Base-by-base conservation (phyloP, 371 early-diverging fungal species). In the Circinella minor region DNA sequence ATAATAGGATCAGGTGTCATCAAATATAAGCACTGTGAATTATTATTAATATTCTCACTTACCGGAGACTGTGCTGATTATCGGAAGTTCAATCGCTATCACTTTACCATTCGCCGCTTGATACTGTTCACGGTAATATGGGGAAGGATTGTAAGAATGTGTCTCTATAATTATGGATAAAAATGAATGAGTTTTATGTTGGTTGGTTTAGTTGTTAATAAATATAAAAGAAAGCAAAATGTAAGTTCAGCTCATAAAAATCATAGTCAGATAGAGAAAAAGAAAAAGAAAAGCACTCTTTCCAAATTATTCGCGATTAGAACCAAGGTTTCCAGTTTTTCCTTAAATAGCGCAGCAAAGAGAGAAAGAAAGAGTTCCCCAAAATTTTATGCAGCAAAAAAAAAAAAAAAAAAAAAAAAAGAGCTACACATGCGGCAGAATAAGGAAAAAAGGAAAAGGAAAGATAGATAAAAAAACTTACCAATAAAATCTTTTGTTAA, bases 121-220 rank as follows among this genome's bases (percentile, higher is more conserved):
- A 61, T 72, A 88, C 75, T 89, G 89, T 36, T 81, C 86, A 62
- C 77, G 81, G 63, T 77, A 89, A 71, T 88, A 89, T 36, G 89
- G 89, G 49, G 89, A 89, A 1, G 82, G 81, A 36, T 77, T 85
- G 73, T 86, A 83, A 43, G 84, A 84, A 71, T 89, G 89, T 10
- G 88, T 81, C 36, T 89, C 89, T 89, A 80, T 13, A 38, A 20
- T 18, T 43, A 47, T 61, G 6, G 8, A 15, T 54, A 5, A 54
- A 54, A 6, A 15, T 54, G 1, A 13, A 18, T 54, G 27, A 27
- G 27, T 27, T 27, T 27, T 27, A 27, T 27, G 27, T 27, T 27
- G 27, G 27, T 27, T 27, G 43, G 43, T 43, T 43, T 43, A 3
- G 11, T 9, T 43, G 43, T 43, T 43, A 43, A 43, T 43, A 43